phyloP scores from a whole-genome alignment of 495 filamentous ascomycete species.

The Annulohypoxylon stygium region DNA sequence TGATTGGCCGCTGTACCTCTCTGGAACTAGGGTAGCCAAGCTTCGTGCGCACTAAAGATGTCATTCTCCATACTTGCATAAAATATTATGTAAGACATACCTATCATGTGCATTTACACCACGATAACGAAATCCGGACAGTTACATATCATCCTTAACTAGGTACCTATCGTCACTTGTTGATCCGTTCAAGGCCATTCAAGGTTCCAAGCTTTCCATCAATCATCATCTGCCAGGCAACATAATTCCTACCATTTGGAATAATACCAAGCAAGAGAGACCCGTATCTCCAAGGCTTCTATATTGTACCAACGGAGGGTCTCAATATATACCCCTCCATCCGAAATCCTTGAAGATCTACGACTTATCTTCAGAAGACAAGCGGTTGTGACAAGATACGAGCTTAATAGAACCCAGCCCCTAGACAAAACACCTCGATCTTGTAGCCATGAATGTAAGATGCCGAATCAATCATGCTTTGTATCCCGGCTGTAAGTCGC shows the following conservation, averaged over 20 bases:
- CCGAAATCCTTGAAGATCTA: neutral
- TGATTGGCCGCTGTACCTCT: slow-evolving; percentile 28
- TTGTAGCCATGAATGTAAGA: slow-evolving; percentile 55
- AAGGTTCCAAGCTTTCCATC: slow-evolving; percentile 18
- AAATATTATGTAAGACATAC: neutral
- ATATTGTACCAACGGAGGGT: slow-evolving; percentile 9
- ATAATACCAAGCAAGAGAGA: slow-evolving; percentile 8
- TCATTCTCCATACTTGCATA: slow-evolving; percentile 13
- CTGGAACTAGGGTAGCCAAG: neutral
- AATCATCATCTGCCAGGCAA: slow-evolving; percentile 32
- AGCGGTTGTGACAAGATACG: neutral
- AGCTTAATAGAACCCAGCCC: slow-evolving; percentile 5
- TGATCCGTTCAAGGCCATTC: neutral
- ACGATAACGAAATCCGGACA: neutral
- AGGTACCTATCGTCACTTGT: slow-evolving; percentile 23
- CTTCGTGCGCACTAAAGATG: slow-evolving; percentile 1
- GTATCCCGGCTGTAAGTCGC: neutral
- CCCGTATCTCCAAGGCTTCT: neutral
- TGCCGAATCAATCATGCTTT: neutral
- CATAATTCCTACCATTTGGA: slow-evolving; percentile 12
- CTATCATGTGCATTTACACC: neutral
- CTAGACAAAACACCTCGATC: slow-evolving; percentile 4
- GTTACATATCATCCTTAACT: neutral
- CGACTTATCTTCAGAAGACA: neutral
- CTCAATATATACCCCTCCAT: neutral